Evolutionary conservation across 768 basidiomycete genomes (phyloP), one percentile per base, ranked within the genome.

Genomic region (Suillus sp.): DNA sequence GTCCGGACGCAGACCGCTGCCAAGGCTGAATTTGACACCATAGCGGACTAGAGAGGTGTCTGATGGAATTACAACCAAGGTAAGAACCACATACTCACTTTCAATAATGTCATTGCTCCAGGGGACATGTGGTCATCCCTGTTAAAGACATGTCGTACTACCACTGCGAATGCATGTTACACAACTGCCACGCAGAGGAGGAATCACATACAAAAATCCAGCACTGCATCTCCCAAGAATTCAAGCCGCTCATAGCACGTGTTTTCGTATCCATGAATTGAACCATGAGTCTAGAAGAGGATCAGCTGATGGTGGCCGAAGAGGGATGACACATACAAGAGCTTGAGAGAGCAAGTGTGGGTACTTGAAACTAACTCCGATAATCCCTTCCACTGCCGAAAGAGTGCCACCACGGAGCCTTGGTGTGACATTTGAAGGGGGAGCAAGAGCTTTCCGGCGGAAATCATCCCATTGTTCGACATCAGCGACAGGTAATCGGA

Each of bases 141-240:
- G 67, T 83, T 76, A 68, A 82, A 93, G 59, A 94, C 83, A 72
- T 92, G 81, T 25, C 83, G 84, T 35, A 92, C 84, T 25, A 91
- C 86, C 79, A 93, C 93, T 94, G 67, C 20, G 51, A 65, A 53
- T 59, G 47, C n/a, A 50, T 37, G 34, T 59, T 9, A 38, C 20
- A 50, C 11, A 1, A 14, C 27, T 25, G 20, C 34, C 20, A 10
- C 38, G 34, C 62, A 35, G 43, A 59, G 45, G 34, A 53, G 47
- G 34, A 27, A 35, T 25, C 14, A 78, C 91, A 61, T 69, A 94
- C 93, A 75, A 63, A 92, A 90, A 73, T 95, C 93, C 30, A 95
- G 82, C 58, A 95, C 84, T 1, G 91, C 91, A 75, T 95, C 93
- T 14, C 93, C 93, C 45, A 94, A 79, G 71, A 94, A 95, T 72